Evolutionary conservation across 441 rosid species (phyloP), one percentile per base, ranked within the genome.

Genomic region (Viola pubescens): DNA sequence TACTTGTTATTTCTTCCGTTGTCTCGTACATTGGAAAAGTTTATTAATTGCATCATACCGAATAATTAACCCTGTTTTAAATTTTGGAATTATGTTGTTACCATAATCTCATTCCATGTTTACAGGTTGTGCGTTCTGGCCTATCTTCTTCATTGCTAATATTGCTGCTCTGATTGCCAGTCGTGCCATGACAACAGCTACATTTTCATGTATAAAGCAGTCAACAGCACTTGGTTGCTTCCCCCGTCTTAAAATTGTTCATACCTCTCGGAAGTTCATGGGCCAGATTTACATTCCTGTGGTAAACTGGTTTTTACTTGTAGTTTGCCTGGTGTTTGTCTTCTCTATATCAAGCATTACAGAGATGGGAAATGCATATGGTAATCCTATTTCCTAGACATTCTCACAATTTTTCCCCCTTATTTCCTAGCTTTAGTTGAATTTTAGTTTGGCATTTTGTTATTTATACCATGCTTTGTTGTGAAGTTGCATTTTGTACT

Each of bases 251-350:
- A 92, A 92, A 82, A 89, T 92, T 57, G 77, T 92, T 65, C 98
- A 92, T 67, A 92, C 98, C 19, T 92, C 97, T 57, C 89, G 97
- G 66, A 92, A 92, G 64, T 92, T 89, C 79, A 89, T 92, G 94
- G 98, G 98, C 47, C 97, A 92, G 82, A 89, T 92, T 48, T 92
- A 92, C 73, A 92, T 92, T 76, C 98, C 98, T 12, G 97, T 91
- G 72, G 75, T 92, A 44, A 92, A 92, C 76, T 92, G 98, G 98
- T 92, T 92, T 79, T 72, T 92, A 82, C 86, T 92, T 72, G 97
- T 73, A 51, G 80, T 82, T 54, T 87, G 94, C 74, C 64, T 89
- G 81, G 76, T 83, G 64, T 74, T 89, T 10, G 88, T 92, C 75
- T 84, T 83, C 78, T 76, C 85, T 55, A 83, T 87, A 68, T 67